Base-by-base conservation (phyloP, 1,139 yeast genomes). In the Hyphopichia wangnamkhiaoensis region DNA sequence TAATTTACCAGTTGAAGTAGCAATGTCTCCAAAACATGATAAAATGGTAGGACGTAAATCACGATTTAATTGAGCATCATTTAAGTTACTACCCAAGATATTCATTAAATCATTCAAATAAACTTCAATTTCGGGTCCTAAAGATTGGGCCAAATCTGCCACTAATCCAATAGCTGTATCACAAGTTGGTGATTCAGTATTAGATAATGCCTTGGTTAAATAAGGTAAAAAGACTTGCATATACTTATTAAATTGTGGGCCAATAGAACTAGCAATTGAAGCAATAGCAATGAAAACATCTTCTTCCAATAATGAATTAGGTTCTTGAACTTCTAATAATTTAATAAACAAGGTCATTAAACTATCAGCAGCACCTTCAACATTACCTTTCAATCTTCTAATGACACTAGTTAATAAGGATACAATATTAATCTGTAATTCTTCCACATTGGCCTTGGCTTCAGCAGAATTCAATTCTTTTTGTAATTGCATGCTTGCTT, bases 21-120 rank as follows among this genome's bases (percentile, higher is more conserved):
- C 98, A 56, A 94, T 78, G 62, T 93, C 98, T 47, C 98, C 98
- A 61, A 93, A 88, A 55, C 96, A 90, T n/a, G 97, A 88, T 50
- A 94, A 71, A 25, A 91, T 88, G 15, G 89, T 78, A 12, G 98
- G 96, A 61, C 88, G 84, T 48, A 91, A 73, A 47, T 89, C 95
- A 47, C 86, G 79, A 56, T 84, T 84, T 23, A 87, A 83, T 40
- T 76, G 78, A 28, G 77, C 72, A 50, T 78, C 77, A 43, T 84
- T 80, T 47, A 93, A 74, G 52, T 82, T 79, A 37, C 77, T 73
- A 40, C 96, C 91, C 56, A 93, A 75, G 34, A 85, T 82, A 39
- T 78, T 78, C 96, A 93, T 90, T 54, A 91, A 79, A 4, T 84
- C 84, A 47, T 82, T 82, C 51, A 88, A 80, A 61, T 88, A 91